These are phyloP conservation scores for Diversispora epigaea DNA, from an alignment of 192 early-diverging fungal species.

Conservation along the genomic window DNA sequence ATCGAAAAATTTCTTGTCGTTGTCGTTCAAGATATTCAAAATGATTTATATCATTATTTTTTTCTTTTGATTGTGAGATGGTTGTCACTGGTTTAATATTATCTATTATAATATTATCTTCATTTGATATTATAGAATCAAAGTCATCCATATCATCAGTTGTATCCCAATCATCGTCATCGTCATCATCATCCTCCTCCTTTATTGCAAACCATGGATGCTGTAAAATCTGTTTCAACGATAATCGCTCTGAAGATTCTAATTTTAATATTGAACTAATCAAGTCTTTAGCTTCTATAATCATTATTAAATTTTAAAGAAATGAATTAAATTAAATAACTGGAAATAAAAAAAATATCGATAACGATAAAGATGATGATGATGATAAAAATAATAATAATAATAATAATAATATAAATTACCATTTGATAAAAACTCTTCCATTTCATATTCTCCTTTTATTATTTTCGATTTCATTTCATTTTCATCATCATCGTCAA, in stretches of 20 bases:
- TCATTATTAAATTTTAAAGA: not conserved
- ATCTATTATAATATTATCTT: slow-evolving; percentile 12
- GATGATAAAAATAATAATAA: not conserved
- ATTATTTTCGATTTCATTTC: slow-evolving; percentile 70
- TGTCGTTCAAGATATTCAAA: slow-evolving; percentile 26
- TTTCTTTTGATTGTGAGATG: not conserved
- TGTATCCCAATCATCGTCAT: slow-evolving; percentile 34
- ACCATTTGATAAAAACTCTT: slow-evolving; percentile 59
- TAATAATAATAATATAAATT: not conserved
- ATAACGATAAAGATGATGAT: not conserved
- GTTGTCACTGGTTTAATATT: slow-evolving; percentile 4
- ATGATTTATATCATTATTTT: slow-evolving; percentile 9
- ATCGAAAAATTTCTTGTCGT: slow-evolving; percentile 28
- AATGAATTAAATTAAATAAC: not conserved
- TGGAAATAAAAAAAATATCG: not conserved
- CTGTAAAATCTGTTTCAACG: slow-evolving; percentile 61
- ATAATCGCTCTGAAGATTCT: slow-evolving; percentile 63
- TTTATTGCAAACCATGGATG: slow-evolving; percentile 62
- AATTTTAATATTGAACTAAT: slow-evolving; percentile 64
- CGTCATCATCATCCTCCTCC: slow-evolving; percentile 36
- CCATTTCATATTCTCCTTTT: slow-evolving; percentile 69
- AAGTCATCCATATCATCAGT: slow-evolving; percentile 35
- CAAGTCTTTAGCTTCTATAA: slow-evolving; percentile 59
- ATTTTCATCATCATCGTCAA: slow-evolving; percentile 77
- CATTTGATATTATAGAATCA: slow-evolving; percentile 29